phyloP scores from a whole-genome alignment of 1,284 basidiomycete species.

The Fomitiporia mediterranea region DNA sequence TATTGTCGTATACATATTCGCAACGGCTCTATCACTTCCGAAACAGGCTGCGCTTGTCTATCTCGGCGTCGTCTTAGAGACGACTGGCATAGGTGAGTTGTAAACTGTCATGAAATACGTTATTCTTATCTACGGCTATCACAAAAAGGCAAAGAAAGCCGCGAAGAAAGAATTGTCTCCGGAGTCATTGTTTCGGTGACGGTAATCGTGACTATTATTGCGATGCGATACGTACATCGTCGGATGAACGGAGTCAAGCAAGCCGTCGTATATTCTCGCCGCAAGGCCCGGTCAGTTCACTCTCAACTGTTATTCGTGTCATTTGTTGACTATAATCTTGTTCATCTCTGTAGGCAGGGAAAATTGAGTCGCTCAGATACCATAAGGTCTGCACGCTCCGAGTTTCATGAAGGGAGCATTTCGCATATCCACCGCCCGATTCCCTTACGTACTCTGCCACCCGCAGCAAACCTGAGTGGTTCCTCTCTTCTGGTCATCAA shows the following conservation, averaged over 20 bases:
- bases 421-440: no score
- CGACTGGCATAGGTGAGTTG: conserved; percentile 1
- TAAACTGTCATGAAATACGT: neutral
- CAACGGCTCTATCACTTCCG: conserved; percentile 71
- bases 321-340: no score
- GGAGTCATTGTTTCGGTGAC: conserved; percentile 60
- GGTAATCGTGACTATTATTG: conserved; percentile 65
- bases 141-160: conserved; percentile 29
- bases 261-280: conserved; percentile 65
- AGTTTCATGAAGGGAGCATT: no score
- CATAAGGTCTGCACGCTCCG: no score
- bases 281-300: conserved; percentile 55
- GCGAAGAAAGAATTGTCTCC: conserved; percentile 55
- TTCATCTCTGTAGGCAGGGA: no score
- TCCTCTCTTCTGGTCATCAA: no score
- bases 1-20: conserved; percentile 64
- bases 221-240: conserved; percentile 80
- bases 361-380: no score
- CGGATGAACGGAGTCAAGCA: conserved; percentile 76
- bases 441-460: no score
- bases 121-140: neutral
- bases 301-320: no score
- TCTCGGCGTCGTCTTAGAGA: conserved; percentile 60
- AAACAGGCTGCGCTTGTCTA: conserved; percentile 77
- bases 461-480: no score